Conservation (phyloP, 2,329 filamentous ascomycete species). For the Epichloe typhina region DNA sequence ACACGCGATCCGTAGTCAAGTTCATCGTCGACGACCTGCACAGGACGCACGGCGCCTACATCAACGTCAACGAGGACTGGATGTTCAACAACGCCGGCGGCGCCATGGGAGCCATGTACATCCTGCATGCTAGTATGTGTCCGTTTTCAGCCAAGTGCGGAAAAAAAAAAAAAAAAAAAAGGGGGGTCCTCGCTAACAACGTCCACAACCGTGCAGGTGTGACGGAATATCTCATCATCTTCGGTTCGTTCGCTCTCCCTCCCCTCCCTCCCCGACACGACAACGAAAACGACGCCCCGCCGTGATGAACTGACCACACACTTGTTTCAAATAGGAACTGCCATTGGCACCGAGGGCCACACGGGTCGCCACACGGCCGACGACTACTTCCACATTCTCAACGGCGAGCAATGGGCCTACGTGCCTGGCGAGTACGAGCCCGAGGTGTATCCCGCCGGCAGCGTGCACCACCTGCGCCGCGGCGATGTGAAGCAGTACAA, state of each 20-base stretch:
- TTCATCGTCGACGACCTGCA: slow-evolving; percentile 59
- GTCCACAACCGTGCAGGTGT: slow-evolving; percentile 34
- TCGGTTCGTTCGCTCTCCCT: slow-evolving; percentile 33
- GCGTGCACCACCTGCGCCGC: slow-evolving; percentile 57
- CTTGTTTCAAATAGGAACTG: slow-evolving; percentile 34
- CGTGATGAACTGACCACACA: too few species aligned
- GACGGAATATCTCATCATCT: slow-evolving; percentile 84
- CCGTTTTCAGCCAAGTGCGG: neutral
- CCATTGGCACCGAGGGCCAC: slow-evolving; percentile 78
- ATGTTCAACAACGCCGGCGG: slow-evolving; percentile 86
- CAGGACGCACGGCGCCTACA: slow-evolving; percentile 33
- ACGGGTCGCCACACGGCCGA: slow-evolving; percentile 79
- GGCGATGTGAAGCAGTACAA: slow-evolving; percentile 71
- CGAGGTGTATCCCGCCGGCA: slow-evolving; percentile 56
- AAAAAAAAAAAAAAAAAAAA: too few species aligned
- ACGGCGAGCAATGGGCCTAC: slow-evolving; percentile 66
- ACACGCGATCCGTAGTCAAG: slow-evolving; percentile 55
- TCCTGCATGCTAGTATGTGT: slow-evolving; percentile 65
- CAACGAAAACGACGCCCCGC: too few species aligned
- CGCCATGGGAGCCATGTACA: slow-evolving; percentile 85
- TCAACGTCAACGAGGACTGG: slow-evolving; percentile 70
- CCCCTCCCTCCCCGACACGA: too few species aligned
- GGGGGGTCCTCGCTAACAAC: too few species aligned
- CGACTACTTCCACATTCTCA: slow-evolving; percentile 88
- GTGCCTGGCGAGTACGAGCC: slow-evolving; percentile 51